Evolutionary conservation across 345 rosid genomes (phyloP).

Genomic region (Ceriops tagal): DNA sequence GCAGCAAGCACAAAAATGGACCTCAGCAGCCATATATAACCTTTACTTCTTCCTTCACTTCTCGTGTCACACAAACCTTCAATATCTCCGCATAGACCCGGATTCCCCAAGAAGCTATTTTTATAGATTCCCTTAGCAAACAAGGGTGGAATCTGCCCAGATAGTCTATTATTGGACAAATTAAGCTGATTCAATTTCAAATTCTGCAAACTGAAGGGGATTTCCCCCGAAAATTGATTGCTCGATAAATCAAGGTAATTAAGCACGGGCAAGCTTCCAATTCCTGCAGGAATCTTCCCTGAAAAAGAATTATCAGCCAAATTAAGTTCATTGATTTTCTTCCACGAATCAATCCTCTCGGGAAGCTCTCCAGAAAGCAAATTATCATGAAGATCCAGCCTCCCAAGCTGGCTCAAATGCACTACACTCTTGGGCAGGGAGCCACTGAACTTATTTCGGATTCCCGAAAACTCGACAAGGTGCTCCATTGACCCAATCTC

Average conservation of each 20-base stretch:
- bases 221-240: slow-evolving; percentile 57
- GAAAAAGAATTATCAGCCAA: slow-evolving; percentile 57
- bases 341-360: slow-evolving; percentile 51
- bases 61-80: slow-evolving; percentile 58
- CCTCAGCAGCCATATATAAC: slow-evolving; percentile 71
- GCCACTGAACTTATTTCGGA: slow-evolving; percentile 62
- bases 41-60: slow-evolving; percentile 44
- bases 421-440: slow-evolving; percentile 59
- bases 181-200: slow-evolving; percentile 89
- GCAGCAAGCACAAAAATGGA: slow-evolving; percentile 67
- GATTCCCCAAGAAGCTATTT: slow-evolving; percentile 74
- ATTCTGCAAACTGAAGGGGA: slow-evolving; percentile 68
- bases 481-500: slow-evolving; percentile 63
- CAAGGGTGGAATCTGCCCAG: slow-evolving; percentile 70
- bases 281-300: slow-evolving; percentile 62
- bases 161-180: slow-evolving; percentile 62
- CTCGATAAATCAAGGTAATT: slow-evolving; percentile 87
- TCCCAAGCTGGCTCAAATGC: slow-evolving; percentile 53
- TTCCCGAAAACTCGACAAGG: slow-evolving; percentile 53
- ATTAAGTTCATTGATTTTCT: slow-evolving; percentile 78
- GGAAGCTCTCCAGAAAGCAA: slow-evolving; percentile 70
- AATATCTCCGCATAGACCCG: slow-evolving; percentile 68
- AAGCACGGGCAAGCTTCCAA: slow-evolving; percentile 68
- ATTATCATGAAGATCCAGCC: slow-evolving; percentile 73
- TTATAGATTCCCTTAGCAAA: slow-evolving; percentile 57